Evolutionary conservation across 306 rosid genomes (phyloP), one percentile per base, ranked within the genome.

Genomic region (Acacia melanoxylon): DNA sequence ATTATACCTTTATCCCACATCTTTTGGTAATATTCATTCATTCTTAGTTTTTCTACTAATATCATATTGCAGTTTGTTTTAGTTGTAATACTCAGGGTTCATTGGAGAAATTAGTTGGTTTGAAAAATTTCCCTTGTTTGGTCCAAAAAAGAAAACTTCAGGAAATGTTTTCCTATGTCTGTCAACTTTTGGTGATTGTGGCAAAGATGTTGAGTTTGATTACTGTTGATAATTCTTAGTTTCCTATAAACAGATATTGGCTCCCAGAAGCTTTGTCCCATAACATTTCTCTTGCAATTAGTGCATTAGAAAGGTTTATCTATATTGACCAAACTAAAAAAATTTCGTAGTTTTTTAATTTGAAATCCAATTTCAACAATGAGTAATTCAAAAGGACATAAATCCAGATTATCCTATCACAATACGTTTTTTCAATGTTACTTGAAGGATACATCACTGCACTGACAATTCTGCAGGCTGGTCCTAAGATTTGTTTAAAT

Each of bases 1-100:
- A 31, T 74, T 90, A 11, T 90, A 65, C 62, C 76, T 63, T 1
- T 2, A 70, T 63, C 88, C 90, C 48, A 22, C 70, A 46, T 68
- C 72, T 44, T 87, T 35, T 79, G 90, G 90, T 87, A 83, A 78
- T 29, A 37, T 51, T 41, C 58, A 65, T 22, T 12, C 68, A 6
- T 51, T 10, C 12, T 45, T 11, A 54, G 5, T 2, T 54, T 54
- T 54, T 54, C 11, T 20, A 19, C 25, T 54, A 19, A 0, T 20
- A 19, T 17, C 58, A 5, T 51, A 17, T 51, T 51, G 19, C n/a
- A 5, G 58, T 51, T 54, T 54, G 4, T 54, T 54, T 54, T 54
- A 19, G 22, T 20, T 54, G 61, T 54, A 54, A 54, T 54, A 54
- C n/a, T 20, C 9, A 20, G 25, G 25, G 10, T 54, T 3, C 22